These are phyloP conservation scores for Fusarium goolgardi DNA, from an alignment of 2,329 filamentous ascomycete genomes.

Conservation along the genomic window DNA sequence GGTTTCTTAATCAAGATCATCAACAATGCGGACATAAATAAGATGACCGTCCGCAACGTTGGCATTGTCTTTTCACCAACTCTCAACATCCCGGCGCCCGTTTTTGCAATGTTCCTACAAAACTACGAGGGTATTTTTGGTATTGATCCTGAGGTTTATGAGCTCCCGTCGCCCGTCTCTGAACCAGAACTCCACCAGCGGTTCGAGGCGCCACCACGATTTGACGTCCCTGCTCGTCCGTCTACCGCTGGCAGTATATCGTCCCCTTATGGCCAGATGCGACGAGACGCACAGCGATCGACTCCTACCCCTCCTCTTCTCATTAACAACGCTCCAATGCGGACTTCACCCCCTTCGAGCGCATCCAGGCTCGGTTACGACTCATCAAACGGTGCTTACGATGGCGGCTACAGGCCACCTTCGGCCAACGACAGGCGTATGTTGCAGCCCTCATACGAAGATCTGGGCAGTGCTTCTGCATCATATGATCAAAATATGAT, in stretches of 20 bases:
- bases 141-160: constrained; percentile 72
- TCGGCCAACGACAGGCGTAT: constrained; percentile 51
- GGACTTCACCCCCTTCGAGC: constrained; percentile 60
- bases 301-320: constrained; percentile 65
- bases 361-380: constrained; percentile 57
- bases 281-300: constrained; percentile 49
- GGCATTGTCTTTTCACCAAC: constrained; percentile 98
- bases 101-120: constrained; percentile 93
- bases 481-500: constrained; percentile 59
- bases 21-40: constrained; percentile 89
- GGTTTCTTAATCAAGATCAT: constrained; percentile 92
- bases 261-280: constrained; percentile 64
- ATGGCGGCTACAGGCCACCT: constrained; percentile 53
- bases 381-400: constrained; percentile 56
- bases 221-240: constrained; percentile 58
- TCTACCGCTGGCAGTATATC: constrained; percentile 60
- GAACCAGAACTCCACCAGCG: constrained; percentile 53
- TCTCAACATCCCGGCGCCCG: constrained; percentile 92
- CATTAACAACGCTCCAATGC: constrained; percentile 48
- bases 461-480: constrained; percentile 39
- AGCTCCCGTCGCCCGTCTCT: constrained; percentile 61
- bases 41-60: constrained; percentile 98
- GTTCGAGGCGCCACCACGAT: constrained; percentile 48
- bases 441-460: constrained; percentile 48
- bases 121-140: constrained; percentile 91